Evolutionary conservation across 1,284 basidiomycete genomes (phyloP), one percentile per base, ranked within the genome.

Genomic region (Rhodofomes roseus): DNA sequence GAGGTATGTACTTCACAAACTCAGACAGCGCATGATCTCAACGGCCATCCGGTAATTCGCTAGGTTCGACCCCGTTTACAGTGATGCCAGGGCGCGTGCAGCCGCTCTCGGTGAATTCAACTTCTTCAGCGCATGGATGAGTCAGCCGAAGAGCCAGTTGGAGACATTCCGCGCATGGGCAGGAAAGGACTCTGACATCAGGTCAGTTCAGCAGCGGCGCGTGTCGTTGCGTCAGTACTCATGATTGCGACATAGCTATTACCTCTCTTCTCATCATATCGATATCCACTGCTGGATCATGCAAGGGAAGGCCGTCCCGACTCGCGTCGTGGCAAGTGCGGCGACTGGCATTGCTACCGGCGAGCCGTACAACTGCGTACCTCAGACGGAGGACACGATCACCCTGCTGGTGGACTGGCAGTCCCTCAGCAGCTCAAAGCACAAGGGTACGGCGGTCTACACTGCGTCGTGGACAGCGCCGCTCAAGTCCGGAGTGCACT

Each of bases 131-230:
- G 89, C 90, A 52, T 92, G 89, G 90, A 97, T 97, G 95, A 93
- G 91, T 68, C 95, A 96, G 73, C 95, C 95, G 52, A 97, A 97
- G 78, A 89, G 85, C 70, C 95, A 97, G 76, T 81, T 97, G 29
- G 92, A 94, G 75, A 96, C 94, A 0, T 96, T 96, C 85, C 87
- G 89, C 62, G 91, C 91, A 20, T 96, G 95, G 95, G 95, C 94
- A 8, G 95, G 95, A 23, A 92, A 89, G 73, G 94, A 96, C 71
- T 93, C 90, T 27, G 94, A 96, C 68, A 95, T 95, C 73, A 90
- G 87, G 87, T 84, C 58, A 52, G 71, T 59, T 22, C 41, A 46
- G 31, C 53, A n/a, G 20, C 14, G 36, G 25, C 18, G 56, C 23
- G 36, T 27, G 16, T 20, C 20, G 54, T 50, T 8, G 27, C 53